phyloP scores from a whole-genome alignment of 108 stramenopile species.

The Cafeteria roenbergensis region DNA sequence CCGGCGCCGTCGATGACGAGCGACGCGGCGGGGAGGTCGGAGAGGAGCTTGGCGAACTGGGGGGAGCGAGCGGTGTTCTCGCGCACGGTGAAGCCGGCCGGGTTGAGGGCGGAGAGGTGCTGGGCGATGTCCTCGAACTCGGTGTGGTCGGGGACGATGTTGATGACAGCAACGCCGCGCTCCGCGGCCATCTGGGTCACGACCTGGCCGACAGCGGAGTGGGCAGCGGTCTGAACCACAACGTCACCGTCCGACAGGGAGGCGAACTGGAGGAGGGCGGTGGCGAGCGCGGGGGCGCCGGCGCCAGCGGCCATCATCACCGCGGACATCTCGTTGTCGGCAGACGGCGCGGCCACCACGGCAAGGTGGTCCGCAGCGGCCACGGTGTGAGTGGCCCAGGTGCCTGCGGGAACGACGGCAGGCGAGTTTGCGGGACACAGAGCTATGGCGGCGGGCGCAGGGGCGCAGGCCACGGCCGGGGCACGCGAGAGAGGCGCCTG shows the following conservation, averaged over 20 bases:
- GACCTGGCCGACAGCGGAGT: background rate
- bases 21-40: background rate
- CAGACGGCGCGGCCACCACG: background rate
- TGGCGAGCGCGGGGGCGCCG: background rate
- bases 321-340: background rate
- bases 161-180: background rate
- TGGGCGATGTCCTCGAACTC: background rate
- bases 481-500: no score
- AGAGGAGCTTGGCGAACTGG: background rate
- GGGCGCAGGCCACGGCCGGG: background rate
- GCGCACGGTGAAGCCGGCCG: background rate
- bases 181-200: background rate
- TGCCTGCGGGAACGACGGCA: background rate
- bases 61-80: background rate
- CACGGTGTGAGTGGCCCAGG: background rate
- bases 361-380: background rate
- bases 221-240: background rate
- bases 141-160: background rate
- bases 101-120: background rate
- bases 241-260: background rate
- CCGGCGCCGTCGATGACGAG: background rate
- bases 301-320: background rate
- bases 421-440: no score
- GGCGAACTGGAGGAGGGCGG: background rate
- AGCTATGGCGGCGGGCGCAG: no score